These are phyloP conservation scores for Geotrichum candidum DNA, from an alignment of 1,139 yeast species.

Conservation along the genomic window DNA sequence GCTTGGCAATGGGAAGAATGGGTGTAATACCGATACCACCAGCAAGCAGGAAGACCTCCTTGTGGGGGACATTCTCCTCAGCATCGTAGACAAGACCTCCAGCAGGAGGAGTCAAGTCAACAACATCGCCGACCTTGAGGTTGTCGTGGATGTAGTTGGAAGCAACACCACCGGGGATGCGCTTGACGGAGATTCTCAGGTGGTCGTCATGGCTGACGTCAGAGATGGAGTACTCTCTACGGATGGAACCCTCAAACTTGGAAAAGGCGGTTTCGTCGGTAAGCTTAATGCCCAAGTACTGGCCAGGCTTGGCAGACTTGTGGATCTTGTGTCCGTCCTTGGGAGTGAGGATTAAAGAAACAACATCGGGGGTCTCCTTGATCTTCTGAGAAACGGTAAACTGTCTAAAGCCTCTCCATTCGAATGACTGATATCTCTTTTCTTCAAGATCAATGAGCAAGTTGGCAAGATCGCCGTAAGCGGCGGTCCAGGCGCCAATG, in stretches of 20 bases:
- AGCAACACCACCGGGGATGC: conserved; percentile 45
- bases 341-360: conserved; percentile 50
- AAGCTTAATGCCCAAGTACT: conserved; percentile 53
- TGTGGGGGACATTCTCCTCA: conserved; percentile 24
- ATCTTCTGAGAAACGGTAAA: conserved; percentile 44
- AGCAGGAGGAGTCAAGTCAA: conserved; percentile 54
- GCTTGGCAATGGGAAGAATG: conserved; percentile 46
- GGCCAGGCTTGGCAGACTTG: conserved; percentile 46
- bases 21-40: conserved; percentile 74
- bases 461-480: conserved; percentile 60
- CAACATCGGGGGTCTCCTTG: conserved; percentile 45
- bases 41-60: conserved; percentile 44
- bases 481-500: conserved; percentile 59
- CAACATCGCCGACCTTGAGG: conserved; percentile 45
- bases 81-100: conserved; percentile 48
- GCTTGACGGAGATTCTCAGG: conserved; percentile 52
- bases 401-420: conserved; percentile 53
- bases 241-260: conserved; percentile 19
- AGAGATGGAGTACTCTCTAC: conserved; percentile 53
- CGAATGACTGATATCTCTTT: conserved; percentile 39
- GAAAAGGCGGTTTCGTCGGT: conserved; percentile 33
- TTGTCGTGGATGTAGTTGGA: conserved; percentile 49
- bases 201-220: conserved; percentile 32
- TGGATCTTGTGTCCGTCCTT: conserved; percentile 39
- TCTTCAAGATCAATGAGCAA: conserved; percentile 54